These are phyloP conservation scores for Parmales sp. DNA, from an alignment of 108 stramenopile genomes.

Conservation along the genomic window DNA sequence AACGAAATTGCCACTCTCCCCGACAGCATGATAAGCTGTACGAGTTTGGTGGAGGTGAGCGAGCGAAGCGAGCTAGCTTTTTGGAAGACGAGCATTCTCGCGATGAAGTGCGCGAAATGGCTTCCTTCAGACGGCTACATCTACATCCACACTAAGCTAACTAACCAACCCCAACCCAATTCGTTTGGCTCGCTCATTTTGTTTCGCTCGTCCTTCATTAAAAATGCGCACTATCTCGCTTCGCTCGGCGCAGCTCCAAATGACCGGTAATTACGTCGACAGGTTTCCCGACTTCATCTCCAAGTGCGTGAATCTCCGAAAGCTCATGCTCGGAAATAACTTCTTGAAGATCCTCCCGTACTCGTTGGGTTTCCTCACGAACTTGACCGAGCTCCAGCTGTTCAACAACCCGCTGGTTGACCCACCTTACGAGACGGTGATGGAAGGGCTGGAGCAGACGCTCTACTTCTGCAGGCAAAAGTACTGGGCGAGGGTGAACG, in stretches of 20 bases:
- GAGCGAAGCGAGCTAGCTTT: too few relatives aligned
- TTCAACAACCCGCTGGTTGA: slow-evolving; percentile 17
- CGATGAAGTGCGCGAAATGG: too few relatives aligned
- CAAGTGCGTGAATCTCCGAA: not conserved
- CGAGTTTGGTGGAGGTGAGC: too few relatives aligned
- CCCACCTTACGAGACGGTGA: slow-evolving; percentile 14
- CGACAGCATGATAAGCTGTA: not conserved
- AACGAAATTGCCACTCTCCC: not conserved
- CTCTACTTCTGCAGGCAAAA: slow-evolving; percentile 18
- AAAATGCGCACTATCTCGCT: too few relatives aligned
- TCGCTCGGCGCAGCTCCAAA: not conserved
- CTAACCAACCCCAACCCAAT: too few relatives aligned
- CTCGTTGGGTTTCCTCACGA: slow-evolving; percentile 4
- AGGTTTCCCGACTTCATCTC: not conserved
- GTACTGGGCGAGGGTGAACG: slow-evolving; percentile 12
- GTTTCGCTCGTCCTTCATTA: too few relatives aligned
- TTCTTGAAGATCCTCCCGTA: not conserved
- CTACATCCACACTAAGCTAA: too few relatives aligned
- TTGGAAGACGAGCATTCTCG: too few relatives aligned
- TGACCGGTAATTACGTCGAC: slow-evolving; percentile 7
- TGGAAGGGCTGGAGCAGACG: slow-evolving; percentile 9
- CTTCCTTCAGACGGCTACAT: too few relatives aligned
- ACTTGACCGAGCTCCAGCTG: slow-evolving; percentile 6
- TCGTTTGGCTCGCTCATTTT: too few relatives aligned
- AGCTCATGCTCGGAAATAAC: slow-evolving; percentile 15